Evolutionary conservation across 2,329 filamentous ascomycete species (phyloP).

Genomic region (Pseudogymnoascus sp.): DNA sequence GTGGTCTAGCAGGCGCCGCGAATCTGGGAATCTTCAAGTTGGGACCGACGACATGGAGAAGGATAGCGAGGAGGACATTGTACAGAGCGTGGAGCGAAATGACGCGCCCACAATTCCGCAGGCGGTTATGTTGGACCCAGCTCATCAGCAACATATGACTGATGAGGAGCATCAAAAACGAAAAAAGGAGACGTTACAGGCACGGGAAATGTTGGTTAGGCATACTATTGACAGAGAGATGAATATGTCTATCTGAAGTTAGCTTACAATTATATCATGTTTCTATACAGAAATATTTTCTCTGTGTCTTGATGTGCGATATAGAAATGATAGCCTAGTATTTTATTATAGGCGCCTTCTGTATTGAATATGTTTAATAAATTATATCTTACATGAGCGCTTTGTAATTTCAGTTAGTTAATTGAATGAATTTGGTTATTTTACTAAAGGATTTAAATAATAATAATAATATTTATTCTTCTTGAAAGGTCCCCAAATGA

Average conservation of each 20-base stretch:
- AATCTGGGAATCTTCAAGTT: background rate
- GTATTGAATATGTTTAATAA: background rate
- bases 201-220: constrained; percentile 13
- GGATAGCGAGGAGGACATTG: background rate
- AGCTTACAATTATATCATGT: background rate
- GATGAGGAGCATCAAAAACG: background rate
- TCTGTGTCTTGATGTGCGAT: background rate
- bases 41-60: background rate
- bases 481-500: background rate
- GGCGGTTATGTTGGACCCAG: background rate
- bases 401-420: background rate
- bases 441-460: background rate
- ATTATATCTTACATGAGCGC: too few relatives aligned
- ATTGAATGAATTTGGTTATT: background rate
- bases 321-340: background rate
- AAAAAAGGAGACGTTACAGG: background rate
- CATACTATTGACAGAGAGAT: constrained; percentile 15
- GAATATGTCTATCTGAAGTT: constrained; percentile 9
- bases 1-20: background rate
- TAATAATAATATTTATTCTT: background rate
- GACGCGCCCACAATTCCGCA: background rate
- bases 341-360: background rate
- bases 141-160: background rate
- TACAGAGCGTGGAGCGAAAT: background rate
- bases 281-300: background rate